Evolutionary conservation across 2,329 filamentous ascomycete species (phyloP).

Genomic region (Capronia americana): DNA sequence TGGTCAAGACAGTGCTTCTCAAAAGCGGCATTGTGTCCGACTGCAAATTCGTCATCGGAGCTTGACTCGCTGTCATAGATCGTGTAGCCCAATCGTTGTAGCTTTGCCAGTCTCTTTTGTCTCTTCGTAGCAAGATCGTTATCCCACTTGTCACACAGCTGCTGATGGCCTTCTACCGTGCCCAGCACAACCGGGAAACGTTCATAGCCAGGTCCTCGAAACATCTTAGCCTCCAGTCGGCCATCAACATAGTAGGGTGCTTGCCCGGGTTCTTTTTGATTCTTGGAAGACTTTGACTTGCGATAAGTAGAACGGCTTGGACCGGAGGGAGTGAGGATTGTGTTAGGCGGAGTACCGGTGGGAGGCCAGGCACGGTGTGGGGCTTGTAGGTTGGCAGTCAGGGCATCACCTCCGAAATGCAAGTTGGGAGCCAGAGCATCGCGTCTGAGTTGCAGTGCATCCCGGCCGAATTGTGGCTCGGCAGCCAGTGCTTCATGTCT

Average conservation of each 20-base stretch:
- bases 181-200: slow-evolving; percentile 37
- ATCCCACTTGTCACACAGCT: slow-evolving; percentile 38
- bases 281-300: slow-evolving; percentile 4
- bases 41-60: slow-evolving; percentile 23
- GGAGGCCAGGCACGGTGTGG: not conserved
- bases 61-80: slow-evolving; percentile 13
- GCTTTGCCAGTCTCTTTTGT: slow-evolving; percentile 19
- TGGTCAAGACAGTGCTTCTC: slow-evolving; percentile 42
- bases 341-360: not conserved
- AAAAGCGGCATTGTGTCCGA: slow-evolving; percentile 1
- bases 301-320: not conserved
- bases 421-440: not conserved
- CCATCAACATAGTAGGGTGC: slow-evolving; percentile 39
- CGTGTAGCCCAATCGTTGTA: slow-evolving; percentile 6
- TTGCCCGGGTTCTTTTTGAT: slow-evolving; percentile 13
- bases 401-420: not conserved
- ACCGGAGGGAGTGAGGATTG: not conserved
- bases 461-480: not conserved
- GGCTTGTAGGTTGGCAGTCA: not conserved
- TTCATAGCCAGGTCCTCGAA: slow-evolving; percentile 39
- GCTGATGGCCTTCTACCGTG: slow-evolving; percentile 32
- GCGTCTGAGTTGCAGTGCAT: too few species aligned
- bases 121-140: slow-evolving; percentile 14
- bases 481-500: not conserved
- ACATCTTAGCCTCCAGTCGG: slow-evolving; percentile 36